Conservation (phyloP, 176 grass and related monocot genomes). For the Hsuehochloa calcarea region DNA sequence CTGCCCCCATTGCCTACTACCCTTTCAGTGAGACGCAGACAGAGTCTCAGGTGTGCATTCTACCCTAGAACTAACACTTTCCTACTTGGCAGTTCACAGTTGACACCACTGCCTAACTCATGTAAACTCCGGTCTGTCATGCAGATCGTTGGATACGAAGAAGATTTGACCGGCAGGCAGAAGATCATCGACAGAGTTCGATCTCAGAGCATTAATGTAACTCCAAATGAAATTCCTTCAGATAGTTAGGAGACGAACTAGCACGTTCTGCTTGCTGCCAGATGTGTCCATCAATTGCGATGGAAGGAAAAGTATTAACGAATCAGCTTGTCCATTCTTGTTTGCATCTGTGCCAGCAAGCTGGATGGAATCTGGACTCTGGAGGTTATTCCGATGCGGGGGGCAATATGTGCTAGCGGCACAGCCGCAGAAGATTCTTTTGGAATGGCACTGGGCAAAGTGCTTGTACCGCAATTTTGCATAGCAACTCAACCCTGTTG, state of each 20-base stretch:
- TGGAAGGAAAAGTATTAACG: neutral
- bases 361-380: neutral
- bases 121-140: neutral
- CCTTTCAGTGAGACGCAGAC: constrained; percentile 89
- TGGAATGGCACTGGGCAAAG: neutral
- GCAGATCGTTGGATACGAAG: constrained; percentile 80
- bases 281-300: neutral
- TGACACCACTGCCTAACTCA: neutral
- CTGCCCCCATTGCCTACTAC: constrained; percentile 41
- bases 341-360: neutral
- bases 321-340: neutral
- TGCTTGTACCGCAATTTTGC: neutral
- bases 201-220: constrained; percentile 55
- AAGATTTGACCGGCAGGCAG: constrained; percentile 80
- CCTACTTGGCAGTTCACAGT: neutral
- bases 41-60: constrained; percentile 68
- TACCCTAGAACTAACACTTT: constrained; percentile 15
- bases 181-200: constrained; percentile 92
- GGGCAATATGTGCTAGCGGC: neutral
- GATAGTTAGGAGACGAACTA: neutral
- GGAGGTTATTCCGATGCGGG: neutral
- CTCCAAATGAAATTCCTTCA: constrained; percentile 40
- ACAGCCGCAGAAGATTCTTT: neutral
- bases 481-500: neutral
- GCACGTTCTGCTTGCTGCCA: neutral